Percentiles rank a stretch among this genome's conserved stretches.
Conservation (phyloP, 495 filamentous ascomycete genomes). For the Aspergillus cavernicola region DNA sequence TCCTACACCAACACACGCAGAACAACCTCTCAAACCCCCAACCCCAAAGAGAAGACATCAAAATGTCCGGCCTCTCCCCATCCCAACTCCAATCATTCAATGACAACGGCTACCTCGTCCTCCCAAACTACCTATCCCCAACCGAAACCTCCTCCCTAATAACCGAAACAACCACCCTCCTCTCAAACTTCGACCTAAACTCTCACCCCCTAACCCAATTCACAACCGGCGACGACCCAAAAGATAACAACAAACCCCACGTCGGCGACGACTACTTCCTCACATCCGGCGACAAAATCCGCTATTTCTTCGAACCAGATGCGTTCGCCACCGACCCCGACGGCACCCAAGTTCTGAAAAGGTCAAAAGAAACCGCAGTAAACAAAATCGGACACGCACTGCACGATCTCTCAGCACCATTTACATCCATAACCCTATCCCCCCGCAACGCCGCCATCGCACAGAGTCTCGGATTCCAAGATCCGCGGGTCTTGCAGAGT, state of each 20-base stretch:
- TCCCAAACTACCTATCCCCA: constrained; percentile 70
- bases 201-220: constrained; percentile 91
- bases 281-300: constrained; percentile 78
- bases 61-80: constrained; percentile 58
- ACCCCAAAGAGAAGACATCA: background rate
- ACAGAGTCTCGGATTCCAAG: constrained; percentile 62
- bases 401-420: constrained; percentile 70
- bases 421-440: constrained; percentile 57
- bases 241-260: constrained; percentile 44
- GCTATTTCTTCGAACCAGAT: constrained; percentile 95
- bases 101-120: constrained; percentile 82
- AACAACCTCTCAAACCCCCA: background rate
- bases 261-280: constrained; percentile 97
- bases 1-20: background rate
- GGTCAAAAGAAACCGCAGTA: constrained; percentile 76
- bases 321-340: constrained; percentile 40
- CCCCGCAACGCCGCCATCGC: constrained; percentile 62
- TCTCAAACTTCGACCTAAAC: constrained; percentile 68
- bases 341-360: constrained; percentile 43
- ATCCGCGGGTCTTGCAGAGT: constrained; percentile 78
- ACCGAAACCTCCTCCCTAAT: constrained; percentile 66
- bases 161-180: constrained; percentile 65
- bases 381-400: constrained; percentile 97
- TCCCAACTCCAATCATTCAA: constrained; percentile 70
- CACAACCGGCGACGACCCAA: constrained; percentile 65